Conservation (phyloP, 1,284 basidiomycete genomes). For the Apiotrichum mycotoxinovorans region DNA sequence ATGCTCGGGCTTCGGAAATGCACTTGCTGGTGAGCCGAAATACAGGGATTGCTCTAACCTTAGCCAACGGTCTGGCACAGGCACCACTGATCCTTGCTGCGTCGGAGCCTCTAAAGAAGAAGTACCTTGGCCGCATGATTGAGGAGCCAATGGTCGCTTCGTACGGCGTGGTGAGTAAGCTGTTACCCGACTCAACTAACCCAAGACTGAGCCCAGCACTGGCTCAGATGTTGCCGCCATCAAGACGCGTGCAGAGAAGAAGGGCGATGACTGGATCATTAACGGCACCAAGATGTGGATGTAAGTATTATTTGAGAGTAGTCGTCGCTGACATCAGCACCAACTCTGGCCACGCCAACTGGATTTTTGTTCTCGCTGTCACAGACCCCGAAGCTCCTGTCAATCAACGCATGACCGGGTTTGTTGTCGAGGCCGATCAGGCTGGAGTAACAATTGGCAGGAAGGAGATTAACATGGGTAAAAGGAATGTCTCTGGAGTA, state of each 20-base stretch:
- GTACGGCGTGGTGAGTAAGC: slow-evolving; percentile 51
- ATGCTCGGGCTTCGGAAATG: slow-evolving; percentile 57
- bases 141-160: slow-evolving; percentile 57
- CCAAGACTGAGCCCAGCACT: slow-evolving; percentile 54
- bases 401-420: slow-evolving; percentile 55
- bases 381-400: slow-evolving; percentile 53
- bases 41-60: not conserved
- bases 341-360: slow-evolving; percentile 55
- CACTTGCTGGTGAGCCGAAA: slow-evolving; percentile 42
- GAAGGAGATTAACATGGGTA: slow-evolving; percentile 61
- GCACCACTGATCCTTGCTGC: slow-evolving; percentile 56
- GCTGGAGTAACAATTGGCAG: slow-evolving; percentile 53
- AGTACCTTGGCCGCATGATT: slow-evolving; percentile 57
- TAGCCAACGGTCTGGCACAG: slow-evolving; percentile 55
- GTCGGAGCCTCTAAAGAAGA: slow-evolving; percentile 53
- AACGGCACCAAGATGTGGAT: slow-evolving; percentile 57
- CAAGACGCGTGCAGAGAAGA: slow-evolving; percentile 54
- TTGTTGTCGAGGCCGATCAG: slow-evolving; percentile 56
- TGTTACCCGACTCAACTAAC: too few species aligned
- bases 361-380: slow-evolving; percentile 57
- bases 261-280: slow-evolving; percentile 54
- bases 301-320: slow-evolving; percentile 13
- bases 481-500: not conserved
- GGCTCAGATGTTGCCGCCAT: slow-evolving; percentile 57
- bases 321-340: slow-evolving; percentile 41